These are phyloP conservation scores for Tricladium varicosporioides DNA, from an alignment of 2,329 filamentous ascomycete genomes.

Conservation along the genomic window DNA sequence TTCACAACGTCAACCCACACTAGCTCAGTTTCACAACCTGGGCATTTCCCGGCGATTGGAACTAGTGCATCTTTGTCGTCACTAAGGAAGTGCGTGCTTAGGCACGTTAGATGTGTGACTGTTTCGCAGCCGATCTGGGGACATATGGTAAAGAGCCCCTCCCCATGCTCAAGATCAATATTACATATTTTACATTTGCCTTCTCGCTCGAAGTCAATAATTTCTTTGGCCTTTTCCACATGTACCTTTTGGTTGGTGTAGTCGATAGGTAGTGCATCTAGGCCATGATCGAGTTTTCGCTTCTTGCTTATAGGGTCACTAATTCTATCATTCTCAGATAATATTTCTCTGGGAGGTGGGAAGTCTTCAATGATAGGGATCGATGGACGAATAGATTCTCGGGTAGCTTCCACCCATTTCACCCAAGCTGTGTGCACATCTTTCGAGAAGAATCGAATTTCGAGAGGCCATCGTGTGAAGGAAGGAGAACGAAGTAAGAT, in stretches of 20 bases:
- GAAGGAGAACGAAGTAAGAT: constrained; percentile 75
- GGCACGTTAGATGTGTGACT: constrained; percentile 59
- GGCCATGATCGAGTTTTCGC: constrained; percentile 40
- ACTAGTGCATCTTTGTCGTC: constrained; percentile 47
- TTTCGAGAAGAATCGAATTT: constrained; percentile 71
- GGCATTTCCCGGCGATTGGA: constrained; percentile 69
- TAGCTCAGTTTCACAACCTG: constrained; percentile 60
- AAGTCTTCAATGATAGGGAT: constrained; percentile 28
- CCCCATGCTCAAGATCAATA: constrained; percentile 42
- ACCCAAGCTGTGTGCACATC: constrained; percentile 72
- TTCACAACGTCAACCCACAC: constrained; percentile 78
- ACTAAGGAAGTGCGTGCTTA: constrained; percentile 51
- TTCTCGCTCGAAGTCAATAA: constrained; percentile 55
- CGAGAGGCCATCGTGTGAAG: constrained; percentile 81
- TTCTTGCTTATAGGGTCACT: constrained; percentile 10
- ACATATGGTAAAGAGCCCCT: constrained; percentile 57
- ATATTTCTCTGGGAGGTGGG: background rate
- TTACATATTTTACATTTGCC: constrained; percentile 54
- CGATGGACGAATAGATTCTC: constrained; percentile 23
- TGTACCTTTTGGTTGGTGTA: constrained; percentile 53
- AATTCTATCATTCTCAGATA: constrained; percentile 1
- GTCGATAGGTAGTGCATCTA: constrained; percentile 54
- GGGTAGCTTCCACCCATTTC: constrained; percentile 48
- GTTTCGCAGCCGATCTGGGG: constrained; percentile 51
- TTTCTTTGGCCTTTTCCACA: constrained; percentile 52